These are phyloP conservation scores for Cyclotella baltica DNA, from an alignment of 108 stramenopile genomes.

Conservation along the genomic window DNA sequence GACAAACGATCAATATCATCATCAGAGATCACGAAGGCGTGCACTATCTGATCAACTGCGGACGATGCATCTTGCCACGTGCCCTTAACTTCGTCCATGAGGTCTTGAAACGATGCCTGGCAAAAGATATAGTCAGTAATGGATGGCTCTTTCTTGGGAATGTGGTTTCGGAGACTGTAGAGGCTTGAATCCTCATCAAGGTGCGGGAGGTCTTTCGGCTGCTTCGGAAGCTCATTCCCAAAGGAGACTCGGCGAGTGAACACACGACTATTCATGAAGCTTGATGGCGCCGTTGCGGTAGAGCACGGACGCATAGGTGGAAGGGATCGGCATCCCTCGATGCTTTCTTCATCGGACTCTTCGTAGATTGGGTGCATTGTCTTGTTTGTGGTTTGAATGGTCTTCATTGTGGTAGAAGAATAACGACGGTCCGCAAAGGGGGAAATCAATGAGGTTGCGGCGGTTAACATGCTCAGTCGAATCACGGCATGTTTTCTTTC, in stretches of 20 bases:
- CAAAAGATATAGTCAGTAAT: slow-evolving; percentile 13
- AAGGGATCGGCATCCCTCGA: not conserved
- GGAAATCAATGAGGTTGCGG: too few species aligned
- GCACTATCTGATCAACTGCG: not conserved
- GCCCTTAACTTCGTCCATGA: slow-evolving; percentile 11
- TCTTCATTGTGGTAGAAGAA: not conserved
- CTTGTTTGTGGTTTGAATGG: not conserved
- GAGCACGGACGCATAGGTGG: slow-evolving; percentile 8
- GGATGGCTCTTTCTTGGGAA: slow-evolving; percentile 5
- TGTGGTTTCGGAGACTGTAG: slow-evolving; percentile 5
- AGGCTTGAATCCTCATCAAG: slow-evolving; percentile 5
- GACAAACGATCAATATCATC: not conserved
- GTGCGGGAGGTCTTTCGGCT: not conserved
- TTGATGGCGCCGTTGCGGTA: not conserved
- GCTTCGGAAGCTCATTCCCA: not conserved
- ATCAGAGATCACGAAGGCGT: slow-evolving; percentile 1
- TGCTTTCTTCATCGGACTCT: not conserved
- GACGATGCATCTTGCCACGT: slow-evolving; percentile 7
- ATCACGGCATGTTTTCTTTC: too few species aligned
- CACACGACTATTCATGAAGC: not conserved
- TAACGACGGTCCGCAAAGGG: too few species aligned
- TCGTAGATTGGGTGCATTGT: slow-evolving; percentile 10
- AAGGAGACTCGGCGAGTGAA: not conserved
- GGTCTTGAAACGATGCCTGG: not conserved
- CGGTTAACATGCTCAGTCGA: too few species aligned